Conservation (phyloP, 2,329 filamentous ascomycete species). For the Monilinia polystroma region DNA sequence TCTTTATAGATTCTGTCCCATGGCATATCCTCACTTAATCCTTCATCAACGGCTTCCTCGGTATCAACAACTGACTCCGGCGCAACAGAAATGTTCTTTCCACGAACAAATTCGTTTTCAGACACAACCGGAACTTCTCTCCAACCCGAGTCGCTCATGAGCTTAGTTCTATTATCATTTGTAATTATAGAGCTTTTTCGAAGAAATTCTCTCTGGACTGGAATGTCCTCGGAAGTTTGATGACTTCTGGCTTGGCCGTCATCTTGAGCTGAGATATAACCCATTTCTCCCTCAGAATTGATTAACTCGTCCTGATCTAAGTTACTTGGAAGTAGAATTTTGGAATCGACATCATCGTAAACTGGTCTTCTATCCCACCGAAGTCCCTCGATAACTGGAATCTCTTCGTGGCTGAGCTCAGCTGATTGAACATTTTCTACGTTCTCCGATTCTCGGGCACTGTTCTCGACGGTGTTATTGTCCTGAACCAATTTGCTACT, state of each 20-base stretch:
- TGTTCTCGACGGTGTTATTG: not conserved
- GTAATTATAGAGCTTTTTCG: not conserved
- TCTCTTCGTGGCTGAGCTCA: not conserved
- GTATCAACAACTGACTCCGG: not conserved
- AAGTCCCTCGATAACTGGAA: not conserved
- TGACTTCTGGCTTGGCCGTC: not conserved
- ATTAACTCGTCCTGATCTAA: not conserved
- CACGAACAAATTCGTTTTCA: not conserved
- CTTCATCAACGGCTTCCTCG: no score
- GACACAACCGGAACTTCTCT: not conserved
- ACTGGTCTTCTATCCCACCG: not conserved
- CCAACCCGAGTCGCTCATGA: accelerated
- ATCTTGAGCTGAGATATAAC: not conserved
- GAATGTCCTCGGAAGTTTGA: not conserved
- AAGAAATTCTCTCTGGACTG: not conserved
- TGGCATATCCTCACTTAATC: not conserved
- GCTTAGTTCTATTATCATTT: not conserved
- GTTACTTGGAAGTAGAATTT: not conserved
- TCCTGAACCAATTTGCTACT: not conserved
- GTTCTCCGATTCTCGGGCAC: not conserved
- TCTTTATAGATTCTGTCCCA: not conserved
- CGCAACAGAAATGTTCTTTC: no score
- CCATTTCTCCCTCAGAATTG: not conserved
- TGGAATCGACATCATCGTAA: not conserved
- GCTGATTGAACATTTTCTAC: not conserved